Percentiles rank a stretch among this genome's conserved stretches.
Evolutionary conservation across 2,329 filamentous ascomycete species (phyloP).

Genomic region (Colletotrichum destructivum): DNA sequence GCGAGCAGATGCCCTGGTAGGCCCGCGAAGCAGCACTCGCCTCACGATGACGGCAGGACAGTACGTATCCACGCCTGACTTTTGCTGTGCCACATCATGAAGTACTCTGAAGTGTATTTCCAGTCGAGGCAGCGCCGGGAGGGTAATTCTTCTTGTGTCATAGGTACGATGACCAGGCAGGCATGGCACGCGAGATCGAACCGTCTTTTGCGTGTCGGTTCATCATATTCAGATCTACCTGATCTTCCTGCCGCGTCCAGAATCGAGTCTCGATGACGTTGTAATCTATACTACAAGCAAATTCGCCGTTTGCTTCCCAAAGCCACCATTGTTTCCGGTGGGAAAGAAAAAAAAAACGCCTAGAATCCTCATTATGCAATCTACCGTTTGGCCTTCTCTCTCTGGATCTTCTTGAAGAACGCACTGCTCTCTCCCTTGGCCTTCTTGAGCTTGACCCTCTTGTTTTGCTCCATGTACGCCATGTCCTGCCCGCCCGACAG

Average conservation of each 20-base stretch:
- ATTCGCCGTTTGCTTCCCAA: slow-evolving; percentile 28
- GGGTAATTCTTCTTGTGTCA: no score
- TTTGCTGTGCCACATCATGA: no score
- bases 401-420: slow-evolving; percentile 77
- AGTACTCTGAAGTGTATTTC: no score
- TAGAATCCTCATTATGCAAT: slow-evolving; percentile 24
- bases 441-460: slow-evolving; percentile 75
- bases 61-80: no score
- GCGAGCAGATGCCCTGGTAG: no score
- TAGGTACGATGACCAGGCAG: no score
- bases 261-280: not conserved
- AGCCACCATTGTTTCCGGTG: not conserved
- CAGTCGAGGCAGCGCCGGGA: no score
- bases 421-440: slow-evolving; percentile 74
- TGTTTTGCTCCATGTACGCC: slow-evolving; percentile 93
- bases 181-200: not conserved
- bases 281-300: slow-evolving; percentile 15
- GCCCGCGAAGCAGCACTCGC: no score
- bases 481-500: slow-evolving; percentile 94
- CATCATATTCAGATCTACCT: slow-evolving; percentile 6
- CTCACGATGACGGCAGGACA: no score
- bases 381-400: slow-evolving; percentile 63
- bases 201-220: not conserved
- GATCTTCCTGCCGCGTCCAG: slow-evolving; percentile 4
- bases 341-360: slow-evolving; percentile 10